Percentiles rank a stretch among this genome's conserved stretches.
Evolutionary conservation across 768 basidiomycete genomes (phyloP).

Genomic region (Tephrocybe sp.): DNA sequence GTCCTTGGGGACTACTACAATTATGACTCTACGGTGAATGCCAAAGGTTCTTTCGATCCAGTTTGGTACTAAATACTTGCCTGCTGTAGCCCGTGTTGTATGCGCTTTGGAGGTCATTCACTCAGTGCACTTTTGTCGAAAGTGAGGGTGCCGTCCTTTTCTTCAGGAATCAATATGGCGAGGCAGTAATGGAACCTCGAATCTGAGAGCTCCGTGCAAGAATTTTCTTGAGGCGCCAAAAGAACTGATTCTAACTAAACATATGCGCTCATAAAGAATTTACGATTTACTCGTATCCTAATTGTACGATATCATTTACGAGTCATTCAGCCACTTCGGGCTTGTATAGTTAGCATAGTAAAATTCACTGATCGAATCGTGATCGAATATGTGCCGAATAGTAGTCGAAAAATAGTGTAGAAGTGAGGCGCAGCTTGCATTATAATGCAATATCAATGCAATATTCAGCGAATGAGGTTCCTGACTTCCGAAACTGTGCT

Average conservation of each 20-base stretch:
- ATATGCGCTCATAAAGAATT: not conserved
- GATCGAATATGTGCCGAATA: too few relatives aligned
- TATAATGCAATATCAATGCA: too few relatives aligned
- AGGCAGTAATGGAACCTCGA: constrained; percentile 29
- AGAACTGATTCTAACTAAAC: too few relatives aligned
- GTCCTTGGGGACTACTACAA: constrained; percentile 57
- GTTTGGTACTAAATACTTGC: not conserved
- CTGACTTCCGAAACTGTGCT: too few relatives aligned
- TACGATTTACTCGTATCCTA: not conserved
- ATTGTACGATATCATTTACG: not conserved
- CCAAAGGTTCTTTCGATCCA: not conserved
- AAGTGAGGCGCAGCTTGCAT: too few relatives aligned
- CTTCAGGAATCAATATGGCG: constrained; percentile 51
- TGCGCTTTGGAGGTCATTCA: constrained; percentile 60
- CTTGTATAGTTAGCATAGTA: too few relatives aligned
- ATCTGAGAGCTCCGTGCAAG: not conserved
- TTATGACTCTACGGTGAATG: constrained; percentile 54
- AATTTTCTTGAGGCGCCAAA: not conserved
- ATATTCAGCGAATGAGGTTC: too few relatives aligned
- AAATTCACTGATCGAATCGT: too few relatives aligned
- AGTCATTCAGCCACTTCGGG: too few relatives aligned
- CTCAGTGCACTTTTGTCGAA: constrained; percentile 58
- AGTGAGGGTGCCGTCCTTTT: constrained; percentile 55
- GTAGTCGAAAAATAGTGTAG: too few relatives aligned
- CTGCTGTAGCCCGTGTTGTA: constrained; percentile 34